Percentiles rank a stretch among this genome's conserved stretches.
phyloP scores from a whole-genome alignment of 345 rosid species.

The Ailanthus altissimus region DNA sequence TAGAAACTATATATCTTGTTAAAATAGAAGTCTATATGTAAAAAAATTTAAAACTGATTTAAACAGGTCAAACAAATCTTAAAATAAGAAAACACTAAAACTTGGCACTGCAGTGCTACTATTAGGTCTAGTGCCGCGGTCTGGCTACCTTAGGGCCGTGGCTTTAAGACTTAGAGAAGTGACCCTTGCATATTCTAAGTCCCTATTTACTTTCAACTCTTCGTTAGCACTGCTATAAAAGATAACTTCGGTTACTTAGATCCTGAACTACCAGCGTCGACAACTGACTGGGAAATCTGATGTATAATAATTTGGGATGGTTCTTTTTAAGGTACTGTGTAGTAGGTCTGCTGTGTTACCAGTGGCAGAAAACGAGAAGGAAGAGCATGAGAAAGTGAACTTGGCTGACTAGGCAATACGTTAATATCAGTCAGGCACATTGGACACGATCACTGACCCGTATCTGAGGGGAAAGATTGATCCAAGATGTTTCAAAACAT shows the following conservation, averaged over 20 bases:
- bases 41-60: too few species aligned
- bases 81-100: too few species aligned
- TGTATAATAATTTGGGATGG: slow-evolving; percentile 40
- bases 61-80: too few species aligned
- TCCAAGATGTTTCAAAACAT: slow-evolving; percentile 19
- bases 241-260: slow-evolving; percentile 45
- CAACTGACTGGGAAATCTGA: slow-evolving; percentile 37
- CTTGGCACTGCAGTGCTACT: too few species aligned
- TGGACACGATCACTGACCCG: slow-evolving; percentile 31
- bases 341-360: slow-evolving; percentile 33
- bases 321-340: slow-evolving; percentile 34
- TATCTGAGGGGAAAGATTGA: slow-evolving; percentile 27
- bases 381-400: slow-evolving; percentile 23
- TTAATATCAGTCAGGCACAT: slow-evolving; percentile 24
- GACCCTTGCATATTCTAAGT: too few species aligned
- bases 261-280: slow-evolving; percentile 33
- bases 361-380: background rate
- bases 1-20: too few species aligned
- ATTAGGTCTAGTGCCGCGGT: too few species aligned
- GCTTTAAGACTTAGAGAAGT: too few species aligned
- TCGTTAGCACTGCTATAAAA: slow-evolving; percentile 38
- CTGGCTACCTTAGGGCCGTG: too few species aligned
- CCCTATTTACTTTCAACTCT: too few species aligned
- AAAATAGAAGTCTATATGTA: too few species aligned
- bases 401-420: slow-evolving; percentile 34